Base-by-base conservation (phyloP, 352 stramenopile species). In the Phytophthora aleatoria region DNA sequence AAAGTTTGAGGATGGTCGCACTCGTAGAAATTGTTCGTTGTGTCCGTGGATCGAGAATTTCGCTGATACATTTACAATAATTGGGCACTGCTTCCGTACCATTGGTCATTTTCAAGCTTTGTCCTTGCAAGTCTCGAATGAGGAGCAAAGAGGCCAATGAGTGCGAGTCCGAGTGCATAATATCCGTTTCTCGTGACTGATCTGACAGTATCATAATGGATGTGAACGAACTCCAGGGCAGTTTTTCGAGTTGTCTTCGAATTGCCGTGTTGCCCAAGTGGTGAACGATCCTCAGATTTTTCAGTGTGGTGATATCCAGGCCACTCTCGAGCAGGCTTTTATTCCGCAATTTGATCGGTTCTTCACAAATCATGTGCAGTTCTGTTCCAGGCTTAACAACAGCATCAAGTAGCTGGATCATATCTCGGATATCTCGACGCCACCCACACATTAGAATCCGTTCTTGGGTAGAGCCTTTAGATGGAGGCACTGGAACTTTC, bases 381-480 rank as follows among this genome's bases (percentile, higher is more conserved):
- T 95, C 84, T 1, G 78, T 93, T 26, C 67, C 76, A 5, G 69
- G 68, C 1, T 70, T 43, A 3, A 94, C 87, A 10, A 95, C 61
- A 15, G 82, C 76, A 63, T 97, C 87, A 2, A 97, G 79, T 16
- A 95, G 51, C 30, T 79, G 68, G 45, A 97, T 92, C 77, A 97
- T 95, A 51, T 97, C 89, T 20, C 88, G 85, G 49, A 97, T 90
- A 63, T 97, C 89, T 41, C 90, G 83, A 38, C 89, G 84, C 90
- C 89, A 97, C 2, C 90, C 90, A 43, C 85, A 95, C 71, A 97
- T 91, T 26, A 97, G 60, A 57, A 96, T 90, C 15, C 73, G 73
- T 47, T 97, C 88, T 11, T 69, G 60, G n/a, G 56, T 47, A 0
- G 30, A 28, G 5, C 42, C 6, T 43, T 85, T 85, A 2, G 52